phyloP scores from a whole-genome alignment of 2,329 filamentous ascomycete genomes.

The Aaosphaeria pasadenensis region DNA sequence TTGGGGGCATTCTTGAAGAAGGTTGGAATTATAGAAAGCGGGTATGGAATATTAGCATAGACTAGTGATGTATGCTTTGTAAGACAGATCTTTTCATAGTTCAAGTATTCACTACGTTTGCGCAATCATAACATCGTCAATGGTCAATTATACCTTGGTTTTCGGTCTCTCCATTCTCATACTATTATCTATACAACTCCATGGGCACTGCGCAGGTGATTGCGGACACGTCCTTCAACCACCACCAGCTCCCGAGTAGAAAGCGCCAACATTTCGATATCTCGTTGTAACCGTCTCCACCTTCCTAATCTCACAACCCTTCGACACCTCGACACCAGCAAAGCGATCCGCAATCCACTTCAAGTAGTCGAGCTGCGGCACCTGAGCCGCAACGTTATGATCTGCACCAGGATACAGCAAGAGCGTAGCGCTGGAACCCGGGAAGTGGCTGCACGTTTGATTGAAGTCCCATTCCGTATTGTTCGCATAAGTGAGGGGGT shows the following conservation, averaged over 20 bases:
- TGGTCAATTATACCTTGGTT: no score
- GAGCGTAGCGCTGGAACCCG: slow-evolving; percentile 9
- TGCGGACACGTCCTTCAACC: background rate
- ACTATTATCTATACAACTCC: no score
- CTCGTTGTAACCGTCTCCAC: slow-evolving; percentile 5
- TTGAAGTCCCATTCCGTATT: slow-evolving; percentile 18
- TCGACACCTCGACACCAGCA: slow-evolving; percentile 5
- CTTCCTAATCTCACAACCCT: slow-evolving; percentile 6
- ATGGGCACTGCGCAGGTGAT: no score
- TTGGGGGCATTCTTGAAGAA: no score
- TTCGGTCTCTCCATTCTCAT: no score
- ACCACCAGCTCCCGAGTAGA: slow-evolving; percentile 1
- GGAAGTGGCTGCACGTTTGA: slow-evolving; percentile 12
- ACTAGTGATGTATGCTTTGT: no score
- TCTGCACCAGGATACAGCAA: slow-evolving; percentile 13
- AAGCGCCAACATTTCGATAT: slow-evolving; percentile 5
- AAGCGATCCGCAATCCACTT: slow-evolving; percentile 13
- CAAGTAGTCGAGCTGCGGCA: slow-evolving; percentile 8
- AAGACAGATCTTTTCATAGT: no score
- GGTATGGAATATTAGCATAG: no score
- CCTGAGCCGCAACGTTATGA: slow-evolving; percentile 11
- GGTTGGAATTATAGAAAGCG: no score
- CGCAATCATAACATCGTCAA: no score
- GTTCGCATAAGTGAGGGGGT: slow-evolving; percentile 13
- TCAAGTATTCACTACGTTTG: no score